Conservation (phyloP, 306 rosid genomes). For the Cercis canadensis region DNA sequence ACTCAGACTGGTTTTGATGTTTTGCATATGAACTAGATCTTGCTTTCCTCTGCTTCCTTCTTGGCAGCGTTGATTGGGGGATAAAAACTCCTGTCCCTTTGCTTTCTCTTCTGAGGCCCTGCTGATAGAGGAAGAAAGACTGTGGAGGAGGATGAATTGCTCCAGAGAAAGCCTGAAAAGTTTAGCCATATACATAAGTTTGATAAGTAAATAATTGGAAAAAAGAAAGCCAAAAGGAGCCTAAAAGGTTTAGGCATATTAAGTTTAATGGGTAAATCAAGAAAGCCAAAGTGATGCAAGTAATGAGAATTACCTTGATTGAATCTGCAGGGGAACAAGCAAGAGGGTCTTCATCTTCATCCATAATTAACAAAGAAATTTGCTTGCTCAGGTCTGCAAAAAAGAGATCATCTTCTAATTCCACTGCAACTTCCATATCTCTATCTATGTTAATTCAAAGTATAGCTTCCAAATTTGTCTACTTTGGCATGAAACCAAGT, state of each 20-base stretch:
- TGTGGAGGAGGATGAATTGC: conserved; percentile 64
- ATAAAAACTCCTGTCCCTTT: conserved; percentile 99
- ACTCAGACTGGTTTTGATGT: conserved; percentile 57
- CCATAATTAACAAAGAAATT: conserved; percentile 87
- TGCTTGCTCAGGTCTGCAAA: conserved; percentile 92
- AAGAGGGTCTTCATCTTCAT: conserved; percentile 77
- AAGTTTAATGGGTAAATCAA: too few species aligned
- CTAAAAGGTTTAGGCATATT: too few species aligned
- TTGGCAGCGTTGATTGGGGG: conserved; percentile 75
- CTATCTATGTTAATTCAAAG: background rate
- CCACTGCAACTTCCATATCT: conserved; percentile 63
- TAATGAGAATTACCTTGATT: conserved; percentile 58
- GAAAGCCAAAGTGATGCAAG: too few species aligned
- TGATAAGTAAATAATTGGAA: background rate
- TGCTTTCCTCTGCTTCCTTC: conserved; percentile 72
- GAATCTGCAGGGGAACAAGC: conserved; percentile 58
- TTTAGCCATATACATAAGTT: conserved; percentile 8
- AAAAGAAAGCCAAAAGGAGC: background rate
- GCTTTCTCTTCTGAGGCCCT: conserved; percentile 67
- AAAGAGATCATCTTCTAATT: conserved; percentile 75
- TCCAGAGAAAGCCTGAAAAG: conserved; percentile 64
- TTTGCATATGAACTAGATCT: conserved; percentile 63
- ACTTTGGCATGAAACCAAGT: background rate
- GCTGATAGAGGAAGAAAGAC: conserved; percentile 51
- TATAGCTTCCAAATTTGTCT: background rate